phyloP scores from a whole-genome alignment of 176 grass and related monocot genomes.

The Typha latifolia region DNA sequence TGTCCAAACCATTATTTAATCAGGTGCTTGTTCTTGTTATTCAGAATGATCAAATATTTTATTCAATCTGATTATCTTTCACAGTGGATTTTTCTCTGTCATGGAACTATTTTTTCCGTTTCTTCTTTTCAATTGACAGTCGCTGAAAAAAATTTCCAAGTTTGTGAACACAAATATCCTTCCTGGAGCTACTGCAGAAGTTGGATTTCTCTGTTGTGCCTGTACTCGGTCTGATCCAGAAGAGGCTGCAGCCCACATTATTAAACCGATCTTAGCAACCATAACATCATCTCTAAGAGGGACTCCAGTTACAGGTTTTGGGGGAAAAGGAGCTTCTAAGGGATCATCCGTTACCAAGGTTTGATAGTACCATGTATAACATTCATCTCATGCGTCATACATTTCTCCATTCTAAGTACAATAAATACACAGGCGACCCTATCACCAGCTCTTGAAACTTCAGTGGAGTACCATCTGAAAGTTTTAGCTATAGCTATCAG shows the following conservation, averaged over 20 bases:
- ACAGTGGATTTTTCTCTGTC: not conserved
- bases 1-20: slow-evolving; percentile 71
- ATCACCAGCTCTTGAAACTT: slow-evolving; percentile 88
- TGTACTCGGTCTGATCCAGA: slow-evolving; percentile 72
- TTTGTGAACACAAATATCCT: slow-evolving; percentile 93
- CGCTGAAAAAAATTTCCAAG: slow-evolving; percentile 83
- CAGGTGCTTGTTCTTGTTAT: slow-evolving; percentile 33
- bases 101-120: slow-evolving; percentile 6
- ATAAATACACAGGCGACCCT: slow-evolving; percentile 55
- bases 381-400: slow-evolving; percentile 1
- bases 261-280: slow-evolving; percentile 68
- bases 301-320: slow-evolving; percentile 65
- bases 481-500: slow-evolving; percentile 78
- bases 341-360: slow-evolving; percentile 50
- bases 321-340: slow-evolving; percentile 41
- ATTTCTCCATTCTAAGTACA: slow-evolving; percentile 2
- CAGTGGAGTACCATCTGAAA: slow-evolving; percentile 79
- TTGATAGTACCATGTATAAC: slow-evolving; percentile 23
- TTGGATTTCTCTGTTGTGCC: slow-evolving; percentile 95
- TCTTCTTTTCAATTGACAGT: slow-evolving; percentile 41
- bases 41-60: no score
- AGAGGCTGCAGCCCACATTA: slow-evolving; percentile 56
- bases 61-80: no score
- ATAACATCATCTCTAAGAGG: slow-evolving; percentile 70
- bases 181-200: slow-evolving; percentile 82